Evolutionary conservation across 1,284 basidiomycete species (phyloP).

Genomic region (Termitomyces sp.): DNA sequence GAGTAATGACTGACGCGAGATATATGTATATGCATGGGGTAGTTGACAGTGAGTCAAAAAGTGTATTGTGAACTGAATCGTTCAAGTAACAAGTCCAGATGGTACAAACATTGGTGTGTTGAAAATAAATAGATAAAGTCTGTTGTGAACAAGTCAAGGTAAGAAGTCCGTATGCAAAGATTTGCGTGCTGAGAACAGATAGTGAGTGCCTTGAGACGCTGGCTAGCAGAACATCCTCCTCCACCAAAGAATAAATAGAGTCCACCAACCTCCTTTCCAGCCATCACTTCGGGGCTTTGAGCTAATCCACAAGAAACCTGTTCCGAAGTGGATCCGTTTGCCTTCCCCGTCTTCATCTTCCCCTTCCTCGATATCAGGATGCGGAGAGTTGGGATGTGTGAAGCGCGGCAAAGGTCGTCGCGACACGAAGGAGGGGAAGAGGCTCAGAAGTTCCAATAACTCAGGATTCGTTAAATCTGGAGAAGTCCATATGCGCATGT

Average conservation of each 20-base stretch:
- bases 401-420: conserved; percentile 63
- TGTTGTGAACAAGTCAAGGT: conserved; percentile 8
- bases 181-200: conserved; percentile 14
- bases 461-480: conserved; percentile 68
- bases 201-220: conserved; percentile 12
- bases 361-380: conserved; percentile 60
- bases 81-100: too few relatives aligned
- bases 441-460: conserved; percentile 50
- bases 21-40: neutral
- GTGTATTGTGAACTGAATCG: too few relatives aligned
- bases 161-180: conserved; percentile 20
- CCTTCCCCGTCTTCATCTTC: conserved; percentile 47
- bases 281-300: conserved; percentile 48
- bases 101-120: too few relatives aligned
- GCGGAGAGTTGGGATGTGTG: conserved; percentile 32
- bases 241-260: conserved; percentile 66
- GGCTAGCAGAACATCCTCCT: conserved; percentile 60
- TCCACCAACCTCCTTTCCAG: conserved; percentile 73
- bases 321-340: conserved; percentile 60
- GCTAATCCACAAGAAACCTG: conserved; percentile 68
- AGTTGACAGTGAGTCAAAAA: neutral
- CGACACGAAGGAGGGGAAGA: conserved; percentile 69
- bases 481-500: conserved; percentile 64
- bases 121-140: neutral
- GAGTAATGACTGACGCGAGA: neutral